Base-by-base conservation (phyloP, 441 rosid genomes). In the Gossypium schwendimanii region DNA sequence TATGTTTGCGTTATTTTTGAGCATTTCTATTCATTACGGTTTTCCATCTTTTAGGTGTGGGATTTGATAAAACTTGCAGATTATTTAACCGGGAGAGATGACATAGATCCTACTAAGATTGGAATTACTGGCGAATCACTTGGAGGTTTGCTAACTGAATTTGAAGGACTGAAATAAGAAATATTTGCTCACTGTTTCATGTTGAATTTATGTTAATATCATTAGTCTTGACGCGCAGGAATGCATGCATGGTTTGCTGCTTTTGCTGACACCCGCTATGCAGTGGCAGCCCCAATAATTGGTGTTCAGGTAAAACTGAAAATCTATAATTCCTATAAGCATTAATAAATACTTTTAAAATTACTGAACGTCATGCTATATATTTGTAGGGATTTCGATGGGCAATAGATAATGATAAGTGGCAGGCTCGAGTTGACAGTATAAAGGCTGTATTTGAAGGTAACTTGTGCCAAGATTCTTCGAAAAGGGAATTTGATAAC, bases 231-330 rank as follows among this genome's bases (percentile, higher is more conserved):
- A 21, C 47, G 60, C 76, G 73, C 85, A 92, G 96, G 98, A 61
- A 91, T 94, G 97, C 97, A 91, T 80, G 97, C 97, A 8, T 94
- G 97, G 96, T 91, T 91, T 83, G 97, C 86, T 79, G 96, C 97
- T 75, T 83, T 80, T 79, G 93, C 78, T 63, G 98, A 94, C 78
- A 83, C 84, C 6, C 87, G 96, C 71, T 92, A 89, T 71, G 64
- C 88, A 15, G 97, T 88, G 73, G 84, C 50, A 76, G 93, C 62
- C 57, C 94, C 98, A 57, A 83, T 94, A 47, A 91, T 94, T 55
- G 97, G 98, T 14, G 92, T 87, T 64, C 98, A 94, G 97, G 98
- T 94, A 23, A 33, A 39, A 4, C 63, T 20, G 71, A 47, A 52
- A 28, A 31, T n/a, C 44, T n/a, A 6, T 33, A 61, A 36, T 49